A percentile compares a stretch with the other conserved stretches of the same genome.
Conservation (phyloP, 1,139 yeast species). For the Saccharomyces hybrid region DNA sequence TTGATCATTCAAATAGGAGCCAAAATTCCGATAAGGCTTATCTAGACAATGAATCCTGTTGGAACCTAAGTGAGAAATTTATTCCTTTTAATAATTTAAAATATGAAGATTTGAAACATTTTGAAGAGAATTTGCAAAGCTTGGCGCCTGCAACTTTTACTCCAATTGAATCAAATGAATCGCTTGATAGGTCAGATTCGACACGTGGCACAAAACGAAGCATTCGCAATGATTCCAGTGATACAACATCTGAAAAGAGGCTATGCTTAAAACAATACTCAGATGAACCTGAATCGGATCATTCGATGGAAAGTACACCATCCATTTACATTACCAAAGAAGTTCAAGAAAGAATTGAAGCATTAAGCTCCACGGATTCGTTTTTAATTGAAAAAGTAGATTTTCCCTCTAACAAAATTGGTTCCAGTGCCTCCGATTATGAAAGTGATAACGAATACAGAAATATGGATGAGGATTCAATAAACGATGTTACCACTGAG, state of each 20-base stretch:
- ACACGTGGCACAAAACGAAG: background rate
- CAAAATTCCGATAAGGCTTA: background rate
- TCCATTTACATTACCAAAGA: constrained; percentile 5
- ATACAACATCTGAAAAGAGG: constrained; percentile 2
- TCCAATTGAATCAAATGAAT: background rate
- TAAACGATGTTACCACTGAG: background rate
- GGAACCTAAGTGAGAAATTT: background rate
- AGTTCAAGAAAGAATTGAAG: background rate
- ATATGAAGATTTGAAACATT: background rate
- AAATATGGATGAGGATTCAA: background rate
- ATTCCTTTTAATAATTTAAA: background rate
- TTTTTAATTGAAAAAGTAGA: background rate
- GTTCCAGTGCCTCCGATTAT: background rate
- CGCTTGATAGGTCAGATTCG: background rate
- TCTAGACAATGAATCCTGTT: background rate
- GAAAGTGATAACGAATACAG: background rate
- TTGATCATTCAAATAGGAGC: constrained; percentile 14
- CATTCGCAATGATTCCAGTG: background rate
- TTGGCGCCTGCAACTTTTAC: background rate
- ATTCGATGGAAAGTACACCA: constrained; percentile 8
- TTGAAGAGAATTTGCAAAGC: background rate
- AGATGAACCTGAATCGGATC: constrained; percentile 3
- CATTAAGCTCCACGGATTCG: background rate
- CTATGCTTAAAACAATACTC: background rate
- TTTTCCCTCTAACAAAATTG: background rate